Conservation (phyloP, 2,329 filamentous ascomycete species). For the Aspergillus sp. region DNA sequence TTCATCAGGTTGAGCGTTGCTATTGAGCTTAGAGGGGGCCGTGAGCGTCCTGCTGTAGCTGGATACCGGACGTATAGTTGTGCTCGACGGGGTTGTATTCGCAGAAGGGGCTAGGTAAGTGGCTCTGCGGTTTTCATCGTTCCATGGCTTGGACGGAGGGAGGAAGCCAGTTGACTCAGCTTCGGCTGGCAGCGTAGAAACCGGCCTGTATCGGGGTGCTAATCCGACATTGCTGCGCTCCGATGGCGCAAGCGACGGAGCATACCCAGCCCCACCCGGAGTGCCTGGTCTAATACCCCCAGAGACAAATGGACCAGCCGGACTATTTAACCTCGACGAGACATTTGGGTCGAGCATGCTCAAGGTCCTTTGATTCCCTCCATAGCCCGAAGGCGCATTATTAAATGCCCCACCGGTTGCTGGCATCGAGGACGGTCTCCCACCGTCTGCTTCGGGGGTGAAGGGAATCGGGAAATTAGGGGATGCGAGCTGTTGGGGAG, state of each 20-base stretch:
- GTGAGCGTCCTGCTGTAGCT: conserved; percentile 19
- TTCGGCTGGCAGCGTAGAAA: conserved; percentile 62
- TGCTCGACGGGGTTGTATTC: conserved; percentile 25
- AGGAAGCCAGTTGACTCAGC: conserved; percentile 33
- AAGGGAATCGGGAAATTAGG: conserved; percentile 29
- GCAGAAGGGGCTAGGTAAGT: conserved; percentile 23
- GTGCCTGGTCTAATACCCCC: conserved; percentile 25
- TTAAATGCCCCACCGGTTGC: conserved; percentile 24
- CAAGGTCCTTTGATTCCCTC: conserved; percentile 63
- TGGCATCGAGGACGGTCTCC: conserved; percentile 52
- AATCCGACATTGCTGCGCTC: conserved; percentile 93
- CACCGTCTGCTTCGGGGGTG: conserved; percentile 28
- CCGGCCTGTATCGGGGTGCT: conserved; percentile 85
- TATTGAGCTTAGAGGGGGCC: conserved; percentile 17
- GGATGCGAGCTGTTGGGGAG: conserved; percentile 29
- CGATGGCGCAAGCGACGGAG: conserved; percentile 89
- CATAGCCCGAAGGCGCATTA: conserved; percentile 16
- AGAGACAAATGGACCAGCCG: conserved; percentile 35
- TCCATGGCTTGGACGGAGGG: conserved; percentile 37
- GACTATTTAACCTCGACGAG: conserved; percentile 37
- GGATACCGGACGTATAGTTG: conserved; percentile 31
- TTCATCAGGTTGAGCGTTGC: conserved; percentile 34
- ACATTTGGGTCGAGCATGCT: conserved; percentile 74
- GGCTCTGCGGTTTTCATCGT: conserved; percentile 34
- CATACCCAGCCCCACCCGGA: conserved; percentile 55